These are phyloP conservation scores for Paraphaeosphaeria sporulosa DNA, from an alignment of 2,329 filamentous ascomycete species.

Conservation along the genomic window DNA sequence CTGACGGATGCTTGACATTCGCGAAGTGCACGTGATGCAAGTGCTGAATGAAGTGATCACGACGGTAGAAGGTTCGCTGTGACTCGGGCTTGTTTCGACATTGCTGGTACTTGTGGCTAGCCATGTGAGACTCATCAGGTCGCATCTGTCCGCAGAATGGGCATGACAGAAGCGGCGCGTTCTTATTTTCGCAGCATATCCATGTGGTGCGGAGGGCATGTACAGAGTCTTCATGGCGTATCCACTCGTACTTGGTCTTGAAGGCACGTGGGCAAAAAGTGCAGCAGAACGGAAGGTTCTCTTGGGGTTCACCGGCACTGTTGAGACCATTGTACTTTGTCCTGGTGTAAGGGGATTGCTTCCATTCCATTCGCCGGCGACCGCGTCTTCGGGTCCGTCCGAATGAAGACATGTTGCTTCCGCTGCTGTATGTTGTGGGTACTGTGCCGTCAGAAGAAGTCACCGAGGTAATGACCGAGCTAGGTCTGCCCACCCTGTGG, in stretches of 20 bases:
- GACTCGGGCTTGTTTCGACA: slow-evolving; percentile 44
- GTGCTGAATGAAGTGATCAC: slow-evolving; percentile 47
- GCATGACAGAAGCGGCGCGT: slow-evolving; percentile 32
- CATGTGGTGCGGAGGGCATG: slow-evolving; percentile 49
- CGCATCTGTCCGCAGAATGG: slow-evolving; percentile 42
- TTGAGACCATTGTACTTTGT: slow-evolving; percentile 41
- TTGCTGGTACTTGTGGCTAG: slow-evolving; percentile 45
- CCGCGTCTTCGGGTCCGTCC: slow-evolving; percentile 43
- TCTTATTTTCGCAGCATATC: slow-evolving; percentile 45
- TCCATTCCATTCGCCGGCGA: slow-evolving; percentile 46
- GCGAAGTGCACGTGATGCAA: slow-evolving; percentile 46
- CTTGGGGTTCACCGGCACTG: slow-evolving; percentile 36
- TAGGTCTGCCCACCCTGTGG: slow-evolving; percentile 28
- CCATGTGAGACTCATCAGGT: slow-evolving; percentile 46
- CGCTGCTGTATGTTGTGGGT: slow-evolving; percentile 42
- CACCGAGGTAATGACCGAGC: slow-evolving; percentile 41
- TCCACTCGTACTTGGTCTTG: slow-evolving; percentile 49
- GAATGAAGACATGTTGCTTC: slow-evolving; percentile 46
- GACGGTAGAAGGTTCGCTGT: slow-evolving; percentile 47
- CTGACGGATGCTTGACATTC: slow-evolving; percentile 44
- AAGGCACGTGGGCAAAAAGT: slow-evolving; percentile 48
- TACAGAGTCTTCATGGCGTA: slow-evolving; percentile 48
- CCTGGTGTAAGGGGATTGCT: slow-evolving; percentile 38
- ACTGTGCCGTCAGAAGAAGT: slow-evolving; percentile 44
- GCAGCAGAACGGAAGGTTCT: slow-evolving; percentile 46